Conservation (phyloP, 1,284 basidiomycete genomes). For the Rhodotorula mucilaginosa region DNA sequence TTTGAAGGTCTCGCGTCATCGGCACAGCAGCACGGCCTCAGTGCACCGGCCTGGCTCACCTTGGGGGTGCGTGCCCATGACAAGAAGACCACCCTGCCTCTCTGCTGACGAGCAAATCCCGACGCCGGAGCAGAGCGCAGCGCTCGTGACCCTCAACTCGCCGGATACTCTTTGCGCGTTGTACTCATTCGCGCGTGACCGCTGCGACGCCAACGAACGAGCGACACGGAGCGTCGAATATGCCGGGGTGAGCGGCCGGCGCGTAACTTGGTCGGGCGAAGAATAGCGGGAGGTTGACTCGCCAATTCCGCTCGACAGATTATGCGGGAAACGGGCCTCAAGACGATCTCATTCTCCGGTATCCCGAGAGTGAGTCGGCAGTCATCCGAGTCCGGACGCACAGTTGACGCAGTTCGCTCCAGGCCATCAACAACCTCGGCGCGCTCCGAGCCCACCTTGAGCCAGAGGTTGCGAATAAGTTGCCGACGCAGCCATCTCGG, state of each 20-base stretch:
- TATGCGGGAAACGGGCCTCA: conserved; percentile 90
- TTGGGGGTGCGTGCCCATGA: conserved; percentile 59
- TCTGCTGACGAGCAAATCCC: background rate
- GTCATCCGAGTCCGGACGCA: background rate
- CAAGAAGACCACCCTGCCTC: too few species aligned
- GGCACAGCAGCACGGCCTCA: conserved; percentile 61
- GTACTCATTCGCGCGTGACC: conserved; percentile 64
- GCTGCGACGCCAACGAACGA: conserved; percentile 58
- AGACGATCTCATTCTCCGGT: conserved; percentile 67
- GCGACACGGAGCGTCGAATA: conserved; percentile 7
- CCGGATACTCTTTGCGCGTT: conserved; percentile 74
- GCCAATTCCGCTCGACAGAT: conserved; percentile 47
- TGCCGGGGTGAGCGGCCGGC: conserved; percentile 11
- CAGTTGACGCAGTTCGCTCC: background rate
- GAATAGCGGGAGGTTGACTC: background rate
- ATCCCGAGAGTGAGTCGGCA: conserved; percentile 37
- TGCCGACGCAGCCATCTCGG: conserved; percentile 68
- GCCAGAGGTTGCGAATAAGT: conserved; percentile 67
- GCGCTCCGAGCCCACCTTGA: conserved; percentile 71
- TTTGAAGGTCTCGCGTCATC: conserved; percentile 58
- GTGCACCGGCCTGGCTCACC: conserved; percentile 77
- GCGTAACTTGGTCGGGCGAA: background rate
- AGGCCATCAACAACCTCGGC: conserved; percentile 80
- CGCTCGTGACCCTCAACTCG: conserved; percentile 75
- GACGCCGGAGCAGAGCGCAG: conserved; percentile 63